Percentiles rank a stretch among this genome's conserved stretches.
Evolutionary conservation across 108 stramenopile species (phyloP).

Genomic region (Conticribra guillardii): DNA sequence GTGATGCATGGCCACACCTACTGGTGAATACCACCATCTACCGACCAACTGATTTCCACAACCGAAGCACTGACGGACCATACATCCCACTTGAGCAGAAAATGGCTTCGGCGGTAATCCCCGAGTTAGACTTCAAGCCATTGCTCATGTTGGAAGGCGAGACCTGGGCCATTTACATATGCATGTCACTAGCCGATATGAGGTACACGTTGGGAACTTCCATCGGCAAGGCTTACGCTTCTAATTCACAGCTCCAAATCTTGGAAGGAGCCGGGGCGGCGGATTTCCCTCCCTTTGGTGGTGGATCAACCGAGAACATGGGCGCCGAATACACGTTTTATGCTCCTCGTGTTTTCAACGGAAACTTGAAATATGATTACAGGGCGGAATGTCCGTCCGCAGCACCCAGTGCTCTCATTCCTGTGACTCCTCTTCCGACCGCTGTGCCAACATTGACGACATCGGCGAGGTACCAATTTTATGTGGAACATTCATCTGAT

Average conservation of each 20-base stretch:
- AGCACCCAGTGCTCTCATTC: conserved; percentile 19
- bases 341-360: conserved; percentile 42
- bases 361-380: conserved; percentile 34
- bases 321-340: conserved; percentile 43
- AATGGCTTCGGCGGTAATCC: conserved; percentile 32
- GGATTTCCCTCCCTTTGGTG: conserved; percentile 25
- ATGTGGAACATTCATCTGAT: conserved; percentile 33
- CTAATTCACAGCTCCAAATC: conserved; percentile 26
- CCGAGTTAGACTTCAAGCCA: conserved; percentile 18
- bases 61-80: conserved; percentile 19
- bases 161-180: conserved; percentile 33
- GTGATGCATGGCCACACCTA: conserved; percentile 22
- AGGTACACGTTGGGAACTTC: conserved; percentile 32
- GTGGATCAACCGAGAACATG: conserved; percentile 12
- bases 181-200: conserved; percentile 15
- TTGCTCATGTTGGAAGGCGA: conserved; percentile 25
- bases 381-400: conserved; percentile 30
- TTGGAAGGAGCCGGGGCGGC: conserved; percentile 45
- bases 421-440: conserved; percentile 18
- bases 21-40: conserved; percentile 27
- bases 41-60: conserved; percentile 32
- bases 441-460: conserved; percentile 15
- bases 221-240: conserved; percentile 27
- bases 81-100: conserved; percentile 20
- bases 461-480: conserved; percentile 29